phyloP scores from a whole-genome alignment of 2,329 filamentous ascomycete genomes.

The Herpotrichia juniperi region DNA sequence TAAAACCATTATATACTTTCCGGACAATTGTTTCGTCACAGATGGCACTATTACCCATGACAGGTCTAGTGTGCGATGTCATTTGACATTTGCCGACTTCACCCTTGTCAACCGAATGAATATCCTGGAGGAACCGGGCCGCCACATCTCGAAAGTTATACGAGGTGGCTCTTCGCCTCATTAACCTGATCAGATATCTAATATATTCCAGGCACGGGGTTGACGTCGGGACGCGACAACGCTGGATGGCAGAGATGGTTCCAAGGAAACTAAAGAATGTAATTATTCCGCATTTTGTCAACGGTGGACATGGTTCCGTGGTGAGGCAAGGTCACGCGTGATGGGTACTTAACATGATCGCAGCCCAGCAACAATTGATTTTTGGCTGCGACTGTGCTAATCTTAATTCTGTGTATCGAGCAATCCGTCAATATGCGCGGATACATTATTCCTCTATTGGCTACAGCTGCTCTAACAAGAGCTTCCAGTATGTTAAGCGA shows the following conservation, averaged over 20 bases:
- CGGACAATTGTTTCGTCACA: conserved; percentile 16
- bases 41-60: conserved; percentile 17
- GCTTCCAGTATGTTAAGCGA: conserved; percentile 24
- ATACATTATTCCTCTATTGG: conserved; percentile 28
- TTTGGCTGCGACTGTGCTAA: conserved; percentile 6
- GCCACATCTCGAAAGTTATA: conserved; percentile 32
- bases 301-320: conserved; percentile 13
- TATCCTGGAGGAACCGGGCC: conserved; percentile 38
- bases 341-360: conserved; percentile 28
- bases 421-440: conserved; percentile 29
- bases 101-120: conserved; percentile 28
- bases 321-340: conserved; percentile 5
- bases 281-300: conserved; percentile 22
- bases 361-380: conserved; percentile 4
- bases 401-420: conserved; percentile 1
- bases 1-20: conserved; percentile 4
- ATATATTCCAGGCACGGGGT: conserved; percentile 28
- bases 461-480: conserved; percentile 25
- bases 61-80: conserved; percentile 20
- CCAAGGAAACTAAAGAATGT: conserved; percentile 25
- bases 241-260: conserved; percentile 3
- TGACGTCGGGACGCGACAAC: conserved; percentile 1
- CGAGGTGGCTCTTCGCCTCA: conserved; percentile 26
- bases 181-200: conserved; percentile 28
- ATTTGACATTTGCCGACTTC: conserved; percentile 23